A percentile compares a stretch with the other conserved stretches of the same genome.
These are phyloP conservation scores for Cydonia oblonga DNA, from an alignment of 331 rosid species.

Conservation along the genomic window DNA sequence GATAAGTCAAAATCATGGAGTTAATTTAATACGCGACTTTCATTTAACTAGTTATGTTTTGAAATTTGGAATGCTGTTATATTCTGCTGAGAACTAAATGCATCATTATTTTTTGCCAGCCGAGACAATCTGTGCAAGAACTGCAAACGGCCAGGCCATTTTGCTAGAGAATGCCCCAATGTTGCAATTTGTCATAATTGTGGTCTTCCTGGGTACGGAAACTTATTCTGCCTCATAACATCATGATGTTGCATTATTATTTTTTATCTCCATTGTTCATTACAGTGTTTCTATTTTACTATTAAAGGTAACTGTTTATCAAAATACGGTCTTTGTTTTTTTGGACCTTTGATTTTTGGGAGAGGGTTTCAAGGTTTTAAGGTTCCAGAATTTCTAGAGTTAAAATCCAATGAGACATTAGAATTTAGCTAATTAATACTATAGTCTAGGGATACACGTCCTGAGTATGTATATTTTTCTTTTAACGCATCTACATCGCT, in stretches of 20 bases:
- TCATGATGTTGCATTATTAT: neutral
- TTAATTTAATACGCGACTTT: neutral
- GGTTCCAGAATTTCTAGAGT: neutral
- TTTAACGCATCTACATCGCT: neutral
- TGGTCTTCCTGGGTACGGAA: slow-evolving; percentile 76
- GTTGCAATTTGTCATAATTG: slow-evolving; percentile 97
- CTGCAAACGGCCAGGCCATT: slow-evolving; percentile 98
- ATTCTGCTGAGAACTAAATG: neutral
- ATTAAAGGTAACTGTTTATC: neutral
- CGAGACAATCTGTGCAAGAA: slow-evolving; percentile 96
- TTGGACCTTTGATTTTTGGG: neutral
- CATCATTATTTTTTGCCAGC: slow-evolving; percentile 31
- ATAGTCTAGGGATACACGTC: neutral
- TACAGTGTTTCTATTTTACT: neutral
- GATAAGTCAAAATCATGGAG: neutral
- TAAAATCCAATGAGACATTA: neutral
- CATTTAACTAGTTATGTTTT: neutral
- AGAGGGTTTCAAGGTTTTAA: neutral
- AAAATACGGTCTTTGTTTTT: neutral
- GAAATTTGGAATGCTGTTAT: neutral
- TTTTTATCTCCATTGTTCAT: neutral
- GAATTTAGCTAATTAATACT: neutral
- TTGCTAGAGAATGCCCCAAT: slow-evolving; percentile 93
- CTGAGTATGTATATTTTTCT: neutral
- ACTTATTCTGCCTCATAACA: slow-evolving; percentile 9